A percentile compares a stretch with the other conserved stretches of the same genome.
Conservation (phyloP, 2,329 filamentous ascomycete species). For the Huntiella abstrusa region DNA sequence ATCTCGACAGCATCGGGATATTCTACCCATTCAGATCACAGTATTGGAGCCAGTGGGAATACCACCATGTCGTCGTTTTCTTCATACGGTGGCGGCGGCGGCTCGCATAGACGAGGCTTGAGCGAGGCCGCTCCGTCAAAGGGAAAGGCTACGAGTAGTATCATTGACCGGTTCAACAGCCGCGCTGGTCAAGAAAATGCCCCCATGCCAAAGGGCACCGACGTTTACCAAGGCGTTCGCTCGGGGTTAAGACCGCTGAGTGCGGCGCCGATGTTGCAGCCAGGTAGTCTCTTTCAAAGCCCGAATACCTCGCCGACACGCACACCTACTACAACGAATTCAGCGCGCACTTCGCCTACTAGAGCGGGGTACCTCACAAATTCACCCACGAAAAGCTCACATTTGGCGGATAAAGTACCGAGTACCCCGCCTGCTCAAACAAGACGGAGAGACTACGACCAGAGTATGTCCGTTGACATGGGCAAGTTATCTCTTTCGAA, state of each 20-base stretch:
- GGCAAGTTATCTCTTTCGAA: conserved; percentile 31
- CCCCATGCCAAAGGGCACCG: conserved; percentile 35
- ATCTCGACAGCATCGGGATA: conserved; percentile 51
- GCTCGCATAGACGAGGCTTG: conserved; percentile 51
- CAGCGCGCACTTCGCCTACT: conserved; percentile 8
- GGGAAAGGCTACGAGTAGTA: conserved; percentile 11
- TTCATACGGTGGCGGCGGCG: conserved; percentile 26
- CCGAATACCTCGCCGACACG: conserved; percentile 9
- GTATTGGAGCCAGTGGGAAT: conserved; percentile 44
- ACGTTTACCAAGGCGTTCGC: conserved; percentile 32
- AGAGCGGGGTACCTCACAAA: conserved; percentile 5
- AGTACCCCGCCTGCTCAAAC: conserved; percentile 7
- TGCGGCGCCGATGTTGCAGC: conserved; percentile 34
- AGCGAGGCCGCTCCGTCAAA: conserved; percentile 47
- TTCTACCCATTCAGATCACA: conserved; percentile 37
- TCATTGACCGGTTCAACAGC: conserved; percentile 7
- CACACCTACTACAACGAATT: conserved; percentile 6
- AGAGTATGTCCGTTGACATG: conserved; percentile 47
- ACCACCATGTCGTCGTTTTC: conserved; percentile 40
- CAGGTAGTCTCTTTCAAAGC: neutral
- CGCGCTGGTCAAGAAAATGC: conserved; percentile 23
- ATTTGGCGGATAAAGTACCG: neutral
- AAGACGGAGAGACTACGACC: conserved; percentile 23
- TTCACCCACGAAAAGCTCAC: neutral
- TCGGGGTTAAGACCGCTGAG: conserved; percentile 60